Evolutionary conservation across 352 stramenopile species (phyloP).

Genomic region (Proteromonas lacertae): DNA sequence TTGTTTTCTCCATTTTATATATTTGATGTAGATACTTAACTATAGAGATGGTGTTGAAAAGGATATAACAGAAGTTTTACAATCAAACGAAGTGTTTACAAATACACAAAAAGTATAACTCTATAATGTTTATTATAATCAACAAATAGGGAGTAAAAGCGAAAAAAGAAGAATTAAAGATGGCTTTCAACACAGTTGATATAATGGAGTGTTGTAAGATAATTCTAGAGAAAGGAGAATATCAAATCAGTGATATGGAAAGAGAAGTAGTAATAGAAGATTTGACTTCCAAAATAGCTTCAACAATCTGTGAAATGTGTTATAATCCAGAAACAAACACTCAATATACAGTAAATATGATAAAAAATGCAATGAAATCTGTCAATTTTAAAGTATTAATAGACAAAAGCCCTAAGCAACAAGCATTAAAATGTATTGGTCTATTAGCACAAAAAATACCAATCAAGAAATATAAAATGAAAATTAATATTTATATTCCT

Average conservation of each 20-base stretch:
- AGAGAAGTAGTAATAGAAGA: background rate
- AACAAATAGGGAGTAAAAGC: slow-evolving; percentile 1
- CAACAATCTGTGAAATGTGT: too few relatives aligned
- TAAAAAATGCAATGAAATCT: too few relatives aligned
- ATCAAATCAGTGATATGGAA: slow-evolving; percentile 1
- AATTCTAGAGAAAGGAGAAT: slow-evolving; percentile 2
- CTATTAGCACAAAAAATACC: too few relatives aligned
- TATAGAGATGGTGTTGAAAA: slow-evolving; percentile 1
- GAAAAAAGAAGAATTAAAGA: background rate
- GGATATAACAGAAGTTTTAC: background rate
- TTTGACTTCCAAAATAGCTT: background rate
- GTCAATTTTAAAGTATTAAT: too few relatives aligned
- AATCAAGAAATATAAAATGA: too few relatives aligned
- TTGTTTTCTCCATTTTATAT: background rate
- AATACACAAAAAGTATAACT: slow-evolving; percentile 1
- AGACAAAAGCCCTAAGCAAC: too few relatives aligned
- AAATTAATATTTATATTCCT: too few relatives aligned
- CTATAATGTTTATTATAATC: too few relatives aligned
- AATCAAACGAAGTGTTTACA: background rate
- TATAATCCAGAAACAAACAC: too few relatives aligned
- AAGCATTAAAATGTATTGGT: too few relatives aligned
- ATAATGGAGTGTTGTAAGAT: background rate
- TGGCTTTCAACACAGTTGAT: background rate
- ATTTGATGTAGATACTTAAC: background rate
- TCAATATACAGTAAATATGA: too few relatives aligned